These are phyloP conservation scores for Beauveria sp. DNA, from an alignment of 2,329 filamentous ascomycete species.

Conservation along the genomic window DNA sequence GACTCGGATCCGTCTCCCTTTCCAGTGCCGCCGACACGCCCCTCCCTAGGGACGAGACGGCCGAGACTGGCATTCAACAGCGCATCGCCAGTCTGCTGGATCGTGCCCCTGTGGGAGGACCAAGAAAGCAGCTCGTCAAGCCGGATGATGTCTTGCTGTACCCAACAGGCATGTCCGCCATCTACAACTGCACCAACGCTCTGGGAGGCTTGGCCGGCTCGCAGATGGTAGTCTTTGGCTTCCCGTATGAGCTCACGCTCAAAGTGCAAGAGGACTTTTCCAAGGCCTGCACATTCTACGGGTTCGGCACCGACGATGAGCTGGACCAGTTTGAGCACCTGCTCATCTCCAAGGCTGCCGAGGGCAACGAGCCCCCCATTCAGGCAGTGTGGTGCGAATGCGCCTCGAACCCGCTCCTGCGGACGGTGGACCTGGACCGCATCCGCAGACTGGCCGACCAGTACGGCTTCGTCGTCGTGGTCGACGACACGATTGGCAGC, in stretches of 20 bases:
- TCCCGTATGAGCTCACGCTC: slow-evolving; percentile 45
- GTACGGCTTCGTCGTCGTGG: slow-evolving; percentile 36
- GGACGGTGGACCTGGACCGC: slow-evolving; percentile 26
- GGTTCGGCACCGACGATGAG: slow-evolving; percentile 32
- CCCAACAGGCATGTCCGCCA: slow-evolving; percentile 46
- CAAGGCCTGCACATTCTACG: slow-evolving; percentile 40
- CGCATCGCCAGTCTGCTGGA: neutral
- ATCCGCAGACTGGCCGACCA: slow-evolving; percentile 33
- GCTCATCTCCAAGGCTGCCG: slow-evolving; percentile 32
- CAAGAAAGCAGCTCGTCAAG: slow-evolving; percentile 18
- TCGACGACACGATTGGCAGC: slow-evolving; percentile 42
- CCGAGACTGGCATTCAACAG: neutral
- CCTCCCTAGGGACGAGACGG: neutral
- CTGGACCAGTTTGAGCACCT: slow-evolving; percentile 38
- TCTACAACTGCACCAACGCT: slow-evolving; percentile 35
- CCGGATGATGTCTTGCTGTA: slow-evolving; percentile 43
- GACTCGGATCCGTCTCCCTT: neutral
- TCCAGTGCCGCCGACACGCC: neutral
- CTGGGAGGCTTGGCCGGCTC: slow-evolving; percentile 25
- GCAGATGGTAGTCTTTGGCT: slow-evolving; percentile 33
- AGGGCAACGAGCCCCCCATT: slow-evolving; percentile 35
- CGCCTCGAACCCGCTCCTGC: slow-evolving; percentile 26
- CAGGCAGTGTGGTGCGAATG: slow-evolving; percentile 1
- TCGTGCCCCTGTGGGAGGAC: neutral
- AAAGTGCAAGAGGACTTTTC: slow-evolving; percentile 37